phyloP scores from a whole-genome alignment of 1,139 yeast species.

The Taphrina wiesneri region DNA sequence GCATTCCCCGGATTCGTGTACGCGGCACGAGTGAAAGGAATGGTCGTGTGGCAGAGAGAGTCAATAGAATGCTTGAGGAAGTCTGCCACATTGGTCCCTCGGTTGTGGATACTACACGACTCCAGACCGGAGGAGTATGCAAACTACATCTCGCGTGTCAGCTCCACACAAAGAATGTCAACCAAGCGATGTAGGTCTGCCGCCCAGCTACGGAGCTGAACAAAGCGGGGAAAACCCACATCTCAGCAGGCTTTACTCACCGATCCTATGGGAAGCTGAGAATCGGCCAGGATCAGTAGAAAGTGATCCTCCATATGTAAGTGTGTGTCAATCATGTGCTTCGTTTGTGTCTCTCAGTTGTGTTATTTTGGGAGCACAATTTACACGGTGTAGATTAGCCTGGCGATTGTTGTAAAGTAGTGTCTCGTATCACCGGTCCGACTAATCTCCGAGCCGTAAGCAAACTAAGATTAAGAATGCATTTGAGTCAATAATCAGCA shows the following conservation, averaged over 20 bases:
- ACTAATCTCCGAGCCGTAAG: background rate
- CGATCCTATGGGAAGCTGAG: conserved; percentile 31
- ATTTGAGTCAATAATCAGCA: too few species aligned
- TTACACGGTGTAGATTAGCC: background rate
- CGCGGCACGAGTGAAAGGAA: conserved; percentile 30
- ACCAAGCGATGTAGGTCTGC: background rate
- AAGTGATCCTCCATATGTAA: conserved; percentile 27
- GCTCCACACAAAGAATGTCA: background rate
- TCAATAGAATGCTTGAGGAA: conserved; percentile 30
- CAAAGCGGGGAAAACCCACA: background rate
- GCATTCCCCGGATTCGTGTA: conserved; percentile 17
- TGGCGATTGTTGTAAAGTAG: background rate
- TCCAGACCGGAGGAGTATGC: conserved; percentile 37
- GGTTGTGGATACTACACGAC: conserved; percentile 27
- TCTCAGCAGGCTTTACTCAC: background rate
- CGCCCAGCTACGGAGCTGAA: background rate
- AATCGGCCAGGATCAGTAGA: conserved; percentile 27
- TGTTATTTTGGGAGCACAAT: background rate
- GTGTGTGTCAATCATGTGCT: background rate
- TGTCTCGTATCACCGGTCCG: background rate
- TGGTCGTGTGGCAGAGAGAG: conserved; percentile 20
- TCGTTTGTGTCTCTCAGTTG: too few species aligned
- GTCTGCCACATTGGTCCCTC: conserved; percentile 10
- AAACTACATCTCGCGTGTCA: conserved; percentile 20
- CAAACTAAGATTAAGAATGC: background rate